Percentiles rank a stretch among this genome's conserved stretches.
phyloP scores from a whole-genome alignment of 441 rosid genomes.

The Metrosideros polymorpha region DNA sequence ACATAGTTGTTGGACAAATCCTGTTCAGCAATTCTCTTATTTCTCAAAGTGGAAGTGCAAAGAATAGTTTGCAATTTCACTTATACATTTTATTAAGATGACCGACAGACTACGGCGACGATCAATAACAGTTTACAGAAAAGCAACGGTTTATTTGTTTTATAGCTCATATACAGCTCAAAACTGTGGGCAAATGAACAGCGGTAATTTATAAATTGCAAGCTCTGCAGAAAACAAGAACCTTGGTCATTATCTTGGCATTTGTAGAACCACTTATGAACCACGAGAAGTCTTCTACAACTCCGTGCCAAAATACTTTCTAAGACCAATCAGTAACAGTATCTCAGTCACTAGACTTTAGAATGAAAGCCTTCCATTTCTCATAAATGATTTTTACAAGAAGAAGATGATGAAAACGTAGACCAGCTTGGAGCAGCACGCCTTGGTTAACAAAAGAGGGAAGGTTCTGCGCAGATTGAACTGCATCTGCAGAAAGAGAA shows the following conservation, averaged over 20 bases:
- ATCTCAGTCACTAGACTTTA: slow-evolving; percentile 5
- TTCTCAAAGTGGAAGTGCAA: not conserved
- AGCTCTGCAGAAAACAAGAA: not conserved
- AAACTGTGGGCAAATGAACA: not conserved
- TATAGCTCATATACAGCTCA: not conserved
- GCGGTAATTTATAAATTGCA: not conserved
- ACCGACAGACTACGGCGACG: not conserved
- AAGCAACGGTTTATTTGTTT: not conserved
- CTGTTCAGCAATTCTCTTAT: not conserved
- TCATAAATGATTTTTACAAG: not conserved
- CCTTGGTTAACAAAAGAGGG: slow-evolving; percentile 87
- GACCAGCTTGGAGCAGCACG: not conserved
- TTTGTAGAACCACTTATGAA: slow-evolving; percentile 78
- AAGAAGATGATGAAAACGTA: not conserved
- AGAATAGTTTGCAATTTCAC: not conserved
- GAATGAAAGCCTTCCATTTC: not conserved
- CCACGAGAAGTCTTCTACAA: slow-evolving; percentile 93
- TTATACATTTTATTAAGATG: not conserved
- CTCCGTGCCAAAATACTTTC: slow-evolving; percentile 96
- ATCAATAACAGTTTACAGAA: not conserved
- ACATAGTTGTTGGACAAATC: not conserved
- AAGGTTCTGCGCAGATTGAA: slow-evolving; percentile 66
- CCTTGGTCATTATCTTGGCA: slow-evolving; percentile 47
- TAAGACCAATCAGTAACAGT: slow-evolving; percentile 15
- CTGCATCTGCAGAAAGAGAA: slow-evolving; percentile 42